A percentile compares a stretch with the other conserved stretches of the same genome.
Conservation (phyloP, 345 rosid genomes). For the Acer negundo region DNA sequence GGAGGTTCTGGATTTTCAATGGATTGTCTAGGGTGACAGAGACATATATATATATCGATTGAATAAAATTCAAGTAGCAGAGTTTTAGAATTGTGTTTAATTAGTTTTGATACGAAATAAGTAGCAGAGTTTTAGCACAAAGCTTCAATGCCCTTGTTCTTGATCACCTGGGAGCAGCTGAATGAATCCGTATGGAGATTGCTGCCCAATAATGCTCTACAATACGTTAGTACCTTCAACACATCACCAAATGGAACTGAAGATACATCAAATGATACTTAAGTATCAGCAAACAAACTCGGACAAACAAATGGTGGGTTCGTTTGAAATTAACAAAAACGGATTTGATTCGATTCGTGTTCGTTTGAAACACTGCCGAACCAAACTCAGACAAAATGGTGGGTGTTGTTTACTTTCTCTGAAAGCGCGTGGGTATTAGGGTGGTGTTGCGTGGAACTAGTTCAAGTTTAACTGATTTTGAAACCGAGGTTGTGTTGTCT, state of each 20-base stretch:
- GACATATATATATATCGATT: too few species aligned
- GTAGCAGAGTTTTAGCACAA: too few species aligned
- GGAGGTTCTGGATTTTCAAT: slow-evolving; percentile 18
- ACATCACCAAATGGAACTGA: too few species aligned
- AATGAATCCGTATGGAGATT: background rate
- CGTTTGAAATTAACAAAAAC: background rate
- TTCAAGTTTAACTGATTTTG: background rate
- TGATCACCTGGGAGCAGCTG: background rate
- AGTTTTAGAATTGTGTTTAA: too few species aligned
- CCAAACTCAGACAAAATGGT: background rate
- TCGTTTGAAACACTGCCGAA: background rate
- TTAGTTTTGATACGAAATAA: too few species aligned
- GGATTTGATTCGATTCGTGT: background rate
- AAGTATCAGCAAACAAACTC: too few species aligned
- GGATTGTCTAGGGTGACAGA: background rate
- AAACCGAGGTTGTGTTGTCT: background rate
- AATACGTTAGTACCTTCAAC: too few species aligned
- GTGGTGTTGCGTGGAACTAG: background rate
- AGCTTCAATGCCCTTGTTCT: background rate
- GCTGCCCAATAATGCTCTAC: too few species aligned
- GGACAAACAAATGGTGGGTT: too few species aligned
- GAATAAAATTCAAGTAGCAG: too few species aligned
- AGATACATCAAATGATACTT: too few species aligned
- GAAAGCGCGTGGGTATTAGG: background rate
- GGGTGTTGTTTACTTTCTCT: background rate